Percentiles rank a stretch among this genome's conserved stretches.
These are phyloP conservation scores for Globisporangium lucens DNA, from an alignment of 352 stramenopile species.

Conservation along the genomic window DNA sequence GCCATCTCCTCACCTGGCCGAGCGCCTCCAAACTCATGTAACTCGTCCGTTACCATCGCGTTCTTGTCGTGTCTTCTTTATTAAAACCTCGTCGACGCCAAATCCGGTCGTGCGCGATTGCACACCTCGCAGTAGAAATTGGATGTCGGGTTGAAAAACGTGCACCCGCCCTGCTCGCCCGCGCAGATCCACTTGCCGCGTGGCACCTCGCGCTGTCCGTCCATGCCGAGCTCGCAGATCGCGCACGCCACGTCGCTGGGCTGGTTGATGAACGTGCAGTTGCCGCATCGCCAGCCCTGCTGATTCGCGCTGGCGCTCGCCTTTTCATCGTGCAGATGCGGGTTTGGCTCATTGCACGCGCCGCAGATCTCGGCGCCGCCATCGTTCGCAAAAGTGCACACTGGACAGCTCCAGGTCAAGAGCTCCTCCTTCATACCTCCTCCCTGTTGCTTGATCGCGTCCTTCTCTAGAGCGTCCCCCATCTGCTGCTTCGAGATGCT, in stretches of 20 bases:
- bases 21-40: background rate
- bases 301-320: slow-evolving; percentile 20
- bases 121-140: slow-evolving; percentile 91
- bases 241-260: slow-evolving; percentile 63
- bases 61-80: background rate
- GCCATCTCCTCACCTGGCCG: background rate
- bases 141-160: slow-evolving; percentile 79
- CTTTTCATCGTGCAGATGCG: slow-evolving; percentile 30
- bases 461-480: slow-evolving; percentile 52
- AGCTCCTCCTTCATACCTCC: slow-evolving; percentile 17
- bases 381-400: slow-evolving; percentile 83
- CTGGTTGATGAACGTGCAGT: slow-evolving; percentile 88
- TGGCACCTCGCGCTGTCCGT: slow-evolving; percentile 72
- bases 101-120: slow-evolving; percentile 76
- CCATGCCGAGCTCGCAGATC: slow-evolving; percentile 81
- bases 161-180: slow-evolving; percentile 80
- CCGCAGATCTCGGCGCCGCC: slow-evolving; percentile 32
- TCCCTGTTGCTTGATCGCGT: slow-evolving; percentile 19
- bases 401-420: slow-evolving; percentile 55
- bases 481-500: slow-evolving; percentile 52
- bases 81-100: slow-evolving; percentile 72
- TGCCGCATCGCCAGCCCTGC: slow-evolving; percentile 75
- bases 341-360: slow-evolving; percentile 65
- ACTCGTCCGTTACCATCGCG: background rate
- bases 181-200: slow-evolving; percentile 85